A percentile compares a stretch with the other conserved stretches of the same genome.
Evolutionary conservation across 768 basidiomycete genomes (phyloP).

Genomic region (Kwoniella newhampshirensis): DNA sequence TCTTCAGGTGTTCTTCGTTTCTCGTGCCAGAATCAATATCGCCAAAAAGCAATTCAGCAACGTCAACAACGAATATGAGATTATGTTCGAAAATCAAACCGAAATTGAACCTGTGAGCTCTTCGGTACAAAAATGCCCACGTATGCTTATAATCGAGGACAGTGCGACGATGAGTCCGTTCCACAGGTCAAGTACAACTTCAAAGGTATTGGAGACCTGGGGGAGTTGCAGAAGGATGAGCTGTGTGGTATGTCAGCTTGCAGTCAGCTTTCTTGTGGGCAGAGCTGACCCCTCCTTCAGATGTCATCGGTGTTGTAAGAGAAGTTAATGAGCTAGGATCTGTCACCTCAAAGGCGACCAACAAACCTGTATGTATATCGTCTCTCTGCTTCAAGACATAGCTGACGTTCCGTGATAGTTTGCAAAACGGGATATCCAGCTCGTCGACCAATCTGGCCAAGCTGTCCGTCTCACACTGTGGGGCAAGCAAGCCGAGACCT

Average conservation of each 20-base stretch:
- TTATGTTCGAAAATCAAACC: conserved; percentile 77
- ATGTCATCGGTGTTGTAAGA: conserved; percentile 83
- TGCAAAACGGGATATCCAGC: conserved; percentile 79
- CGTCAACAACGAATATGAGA: conserved; percentile 86
- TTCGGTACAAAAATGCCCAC: neutral
- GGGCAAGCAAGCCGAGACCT: conserved; percentile 92
- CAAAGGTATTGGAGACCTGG: conserved; percentile 64
- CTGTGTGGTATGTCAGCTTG: conserved; percentile 64
- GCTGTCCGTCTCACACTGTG: conserved; percentile 85
- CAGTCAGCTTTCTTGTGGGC: no score
- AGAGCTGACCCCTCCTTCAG: conserved; percentile 54
- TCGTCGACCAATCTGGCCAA: conserved; percentile 79
- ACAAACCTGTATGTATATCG: conserved; percentile 60
- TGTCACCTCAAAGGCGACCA: conserved; percentile 72
- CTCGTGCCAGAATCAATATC: conserved; percentile 85
- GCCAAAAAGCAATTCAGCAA: conserved; percentile 97
- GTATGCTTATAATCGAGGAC: conserved; percentile 10
- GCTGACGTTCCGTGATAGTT: conserved; percentile 58
- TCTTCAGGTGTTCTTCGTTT: conserved; percentile 74
- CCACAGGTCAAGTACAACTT: conserved; percentile 86
- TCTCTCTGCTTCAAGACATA: neutral
- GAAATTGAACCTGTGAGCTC: conserved; percentile 74
- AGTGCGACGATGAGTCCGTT: conserved; percentile 81
- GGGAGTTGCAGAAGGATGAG: conserved; percentile 71
- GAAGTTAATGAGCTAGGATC: conserved; percentile 68